A percentile compares a stretch with the other conserved stretches of the same genome.
Evolutionary conservation across 2,329 filamentous ascomycete genomes (phyloP).

Genomic region (Didymella exigua): DNA sequence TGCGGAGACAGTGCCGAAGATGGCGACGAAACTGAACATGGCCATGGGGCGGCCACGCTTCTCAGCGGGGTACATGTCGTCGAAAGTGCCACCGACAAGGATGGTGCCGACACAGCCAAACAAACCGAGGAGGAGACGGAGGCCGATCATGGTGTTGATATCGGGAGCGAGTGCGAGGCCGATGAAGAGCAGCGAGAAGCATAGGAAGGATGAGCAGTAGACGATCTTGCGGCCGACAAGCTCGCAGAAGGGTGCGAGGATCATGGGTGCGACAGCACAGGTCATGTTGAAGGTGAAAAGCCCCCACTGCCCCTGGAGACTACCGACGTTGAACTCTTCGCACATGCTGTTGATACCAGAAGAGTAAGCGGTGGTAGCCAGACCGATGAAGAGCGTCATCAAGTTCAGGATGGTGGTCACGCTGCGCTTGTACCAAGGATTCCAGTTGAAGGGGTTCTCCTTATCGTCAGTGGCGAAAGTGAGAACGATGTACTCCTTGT

Average conservation of each 20-base stretch:
- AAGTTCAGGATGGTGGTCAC: conserved; percentile 37
- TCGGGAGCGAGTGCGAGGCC: conserved; percentile 31
- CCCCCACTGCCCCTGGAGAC: conserved; percentile 32
- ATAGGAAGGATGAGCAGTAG: conserved; percentile 32
- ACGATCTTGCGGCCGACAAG: conserved; percentile 35
- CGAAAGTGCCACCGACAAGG: conserved; percentile 35
- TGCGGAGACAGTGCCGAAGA: conserved; percentile 57
- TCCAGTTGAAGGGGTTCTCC: conserved; percentile 39
- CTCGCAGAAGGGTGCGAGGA: conserved; percentile 36
- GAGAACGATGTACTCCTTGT: conserved; percentile 34
- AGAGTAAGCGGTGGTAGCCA: conserved; percentile 35
- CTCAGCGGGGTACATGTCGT: conserved; percentile 38
- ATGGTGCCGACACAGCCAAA: conserved; percentile 39
- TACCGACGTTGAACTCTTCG: conserved; percentile 31
- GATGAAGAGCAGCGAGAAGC: conserved; percentile 37
- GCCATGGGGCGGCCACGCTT: conserved; percentile 37
- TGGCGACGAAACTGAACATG: conserved; percentile 38
- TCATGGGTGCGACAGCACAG: conserved; percentile 35
- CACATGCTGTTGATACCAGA: conserved; percentile 38
- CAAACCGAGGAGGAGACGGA: conserved; percentile 34
- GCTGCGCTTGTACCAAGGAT: conserved; percentile 36
- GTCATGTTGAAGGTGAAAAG: conserved; percentile 38
- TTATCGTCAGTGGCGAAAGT: conserved; percentile 35
- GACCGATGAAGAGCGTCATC: conserved; percentile 37
- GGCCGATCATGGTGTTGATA: conserved; percentile 35